Conservation (phyloP, 1,139 yeast species). For the Taphrina pruni region DNA sequence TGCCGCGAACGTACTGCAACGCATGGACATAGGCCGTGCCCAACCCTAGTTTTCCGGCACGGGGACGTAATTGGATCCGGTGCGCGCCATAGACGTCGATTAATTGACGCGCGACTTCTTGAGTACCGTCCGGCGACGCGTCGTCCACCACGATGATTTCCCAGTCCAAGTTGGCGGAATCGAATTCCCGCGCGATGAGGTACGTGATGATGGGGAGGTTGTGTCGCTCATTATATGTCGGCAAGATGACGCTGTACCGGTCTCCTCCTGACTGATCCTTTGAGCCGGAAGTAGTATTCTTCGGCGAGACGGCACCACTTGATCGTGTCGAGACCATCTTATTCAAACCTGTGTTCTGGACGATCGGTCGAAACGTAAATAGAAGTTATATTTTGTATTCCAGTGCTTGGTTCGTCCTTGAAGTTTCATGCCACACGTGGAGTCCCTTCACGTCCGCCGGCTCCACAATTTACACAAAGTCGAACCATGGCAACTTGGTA, state of each 20-base stretch:
- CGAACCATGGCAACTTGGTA: no score
- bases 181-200: conserved; percentile 73
- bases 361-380: no score
- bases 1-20: conserved; percentile 71
- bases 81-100: conserved; percentile 67
- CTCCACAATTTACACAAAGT: no score
- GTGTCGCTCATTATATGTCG: conserved; percentile 78
- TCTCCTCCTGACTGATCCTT: conserved; percentile 48
- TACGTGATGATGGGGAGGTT: conserved; percentile 75
- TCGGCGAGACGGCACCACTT: conserved; percentile 1
- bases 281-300: neutral
- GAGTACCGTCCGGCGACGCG: conserved; percentile 83
- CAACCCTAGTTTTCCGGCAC: conserved; percentile 79
- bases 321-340: conserved; percentile 36
- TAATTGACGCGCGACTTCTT: conserved; percentile 71
- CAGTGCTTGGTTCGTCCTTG: no score
- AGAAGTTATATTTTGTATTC: no score
- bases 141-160: conserved; percentile 81
- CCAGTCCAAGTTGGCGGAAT: conserved; percentile 66
- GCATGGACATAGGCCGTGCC: conserved; percentile 85
- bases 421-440: no score
- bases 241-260: conserved; percentile 77
- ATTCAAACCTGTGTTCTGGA: no score
- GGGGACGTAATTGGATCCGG: conserved; percentile 66
- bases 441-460: no score